Evolutionary conservation across 2,329 filamentous ascomycete species (phyloP), one percentile per base, ranked within the genome.

Genomic region (Fusarium marasasianum): DNA sequence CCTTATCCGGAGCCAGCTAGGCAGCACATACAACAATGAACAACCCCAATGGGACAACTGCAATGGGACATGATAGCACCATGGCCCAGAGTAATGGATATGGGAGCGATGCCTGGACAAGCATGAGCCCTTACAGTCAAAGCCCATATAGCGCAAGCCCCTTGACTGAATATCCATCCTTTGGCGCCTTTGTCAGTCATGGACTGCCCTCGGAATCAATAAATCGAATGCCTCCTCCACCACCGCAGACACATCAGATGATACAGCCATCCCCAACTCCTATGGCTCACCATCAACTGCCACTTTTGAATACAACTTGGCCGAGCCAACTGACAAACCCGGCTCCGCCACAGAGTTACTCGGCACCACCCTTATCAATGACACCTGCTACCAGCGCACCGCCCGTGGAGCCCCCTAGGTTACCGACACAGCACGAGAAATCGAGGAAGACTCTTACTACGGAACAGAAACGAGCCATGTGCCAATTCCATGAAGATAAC

Each of bases 401-500:
- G 44, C 84, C 79, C 5, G 69, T 77, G 43, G 79, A 81, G 7
- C 66, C 71, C 35, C 76, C 79, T 11, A 76, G 77, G 48, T 66
- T 80, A 66, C 75, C 78, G 24, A 73, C 78, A 80, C 87, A 77
- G 83, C 86, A 68, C 81, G 89, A 81, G 54, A 93, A 92, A 54
- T 93, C 94, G 8, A 89, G 95, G 76, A 94, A 94, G 83, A 98
- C 96, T 3, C 86, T 99, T 77, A 98, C 95, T 13, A 94, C 98
- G 79, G 92, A 94, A 66, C 95, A 98, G 81, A 93, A 96, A 73
- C 90, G 95, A 75, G 90, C 91, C 50, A 99, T 99, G 95, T 99
- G 96, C 82, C 90, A 94, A 80, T 98, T 96, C 82, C 93, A 96
- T 77, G 93, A 96, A 80, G 93, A 97, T 72, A 92, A 98, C 80